Evolutionary conservation across 163 green algal species (phyloP), one percentile per base, ranked within the genome.

Genomic region (Prototheca wickerhamii): DNA sequence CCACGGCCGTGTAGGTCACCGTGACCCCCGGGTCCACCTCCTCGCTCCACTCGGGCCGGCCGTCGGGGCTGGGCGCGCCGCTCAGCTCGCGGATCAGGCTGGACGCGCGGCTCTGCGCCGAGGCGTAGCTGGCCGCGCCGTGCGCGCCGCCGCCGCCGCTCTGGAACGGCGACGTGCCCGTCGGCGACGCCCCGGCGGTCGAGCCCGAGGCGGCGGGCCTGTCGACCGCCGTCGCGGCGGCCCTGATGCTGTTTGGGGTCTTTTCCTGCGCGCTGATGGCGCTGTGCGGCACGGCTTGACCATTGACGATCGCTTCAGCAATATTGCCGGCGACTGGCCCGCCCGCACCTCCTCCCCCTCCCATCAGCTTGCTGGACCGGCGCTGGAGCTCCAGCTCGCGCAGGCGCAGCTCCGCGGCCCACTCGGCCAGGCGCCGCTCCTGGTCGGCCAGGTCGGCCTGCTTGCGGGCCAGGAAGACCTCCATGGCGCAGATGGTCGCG

Each of bases 401-500:
- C 4, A 44, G 57, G 55, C 69, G 61, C 54, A 79, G 63, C 58
- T 76, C 72, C 4, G 55, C 58, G 1, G 61, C 59, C 72, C 67
- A 68, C 4, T 44, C 33, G 10, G 34, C 51, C 55, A 79, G 72
- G 50, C 70, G 28, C 33, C 30, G 23, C 55, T 70, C 58, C 64
- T 79, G 63, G 25, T 53, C 51, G 40, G 73, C 69, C 49, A 79
- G 32, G 28, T 74, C 42, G 1, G 33, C 53, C 60, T 78, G 65
- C 29, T 68, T 59, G 37, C 59, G 29, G 4, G 46, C 54, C 42
- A 75, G 56, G 42, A 67, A 26, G 4, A 34, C 42, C 54, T 73
- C 58, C 61, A 73, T 60, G 30, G 66, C 66, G 5, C 25, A 26
- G 37, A 70, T 52, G 18, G 32, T 33, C 7, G 54, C 42, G 0